Base-by-base conservation (phyloP, 768 basidiomycete species). In the Naganishia onofrii region DNA sequence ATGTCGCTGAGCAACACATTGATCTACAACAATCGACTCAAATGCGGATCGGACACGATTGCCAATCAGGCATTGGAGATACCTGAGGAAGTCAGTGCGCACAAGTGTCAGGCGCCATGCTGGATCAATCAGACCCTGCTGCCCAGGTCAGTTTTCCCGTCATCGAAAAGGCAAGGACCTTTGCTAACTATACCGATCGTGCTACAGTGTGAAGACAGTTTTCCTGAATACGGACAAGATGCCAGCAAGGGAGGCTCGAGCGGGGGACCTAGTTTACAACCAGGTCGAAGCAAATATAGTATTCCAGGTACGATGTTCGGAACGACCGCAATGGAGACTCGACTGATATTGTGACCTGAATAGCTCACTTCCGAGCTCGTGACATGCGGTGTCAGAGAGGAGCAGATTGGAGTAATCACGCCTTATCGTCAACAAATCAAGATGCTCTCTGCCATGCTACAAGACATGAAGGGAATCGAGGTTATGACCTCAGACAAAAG, bases 381-480 rank as follows among this genome's bases (percentile, higher is more conserved):
- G 5, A 78, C 79, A 5, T 84, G 87, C 57, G 93, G 93, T 3
- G 82, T 95, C 23, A 74, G 78, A 6, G 83, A 89, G 68, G 82
- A 85, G 0, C 88, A 94, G 73, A 87, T 98, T 67, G 95, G 91
- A 12, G 84, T 96, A 72, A 89, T 99, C 75, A 91, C 94, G 4
- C 83, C 93, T 46, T 99, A 99, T 79, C 87, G 93, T 1, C 96
- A 98, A 74, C 96, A 99, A 77, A 89, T 94, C 82, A 97, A 98
- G 82, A 84, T 94, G 0, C 81, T 99, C 32, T 85, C 87, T 0
- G 84, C 90, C 72, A 80, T 89, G 53, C 79, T 97, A 44, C 81
- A 84, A 38, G 81, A 80, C 52, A 83, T 84, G 46, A 86, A 75
- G 4, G 55, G 69, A 3, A 70, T 83, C n/a, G 94, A 98, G 80